phyloP scores from a whole-genome alignment of 2,329 filamentous ascomycete species.

The Monosporascus ibericus region DNA sequence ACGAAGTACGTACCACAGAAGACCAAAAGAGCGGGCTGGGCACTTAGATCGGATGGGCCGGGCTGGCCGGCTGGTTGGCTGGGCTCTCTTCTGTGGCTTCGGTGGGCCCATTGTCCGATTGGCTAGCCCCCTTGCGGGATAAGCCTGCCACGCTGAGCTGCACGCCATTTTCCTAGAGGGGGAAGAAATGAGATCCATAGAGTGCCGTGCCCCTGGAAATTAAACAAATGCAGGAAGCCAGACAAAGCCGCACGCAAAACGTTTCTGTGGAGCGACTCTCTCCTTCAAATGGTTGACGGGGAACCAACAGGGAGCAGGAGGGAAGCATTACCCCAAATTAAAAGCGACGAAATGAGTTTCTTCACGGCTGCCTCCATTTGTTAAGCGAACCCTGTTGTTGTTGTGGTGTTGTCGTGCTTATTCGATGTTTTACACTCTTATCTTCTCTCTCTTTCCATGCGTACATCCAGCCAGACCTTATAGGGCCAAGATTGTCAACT shows the following conservation, averaged over 20 bases:
- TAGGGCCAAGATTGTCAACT: too few relatives aligned
- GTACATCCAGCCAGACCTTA: neutral
- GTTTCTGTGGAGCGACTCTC: conserved; percentile 6
- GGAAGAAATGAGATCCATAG: too few relatives aligned
- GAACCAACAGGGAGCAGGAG: conserved; percentile 10
- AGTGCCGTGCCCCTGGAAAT: neutral
- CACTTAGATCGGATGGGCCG: too few relatives aligned
- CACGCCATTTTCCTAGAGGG: conserved; percentile 2
- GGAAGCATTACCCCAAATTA: conserved; percentile 16
- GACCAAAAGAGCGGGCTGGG: too few relatives aligned
- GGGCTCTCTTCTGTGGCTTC: too few relatives aligned
- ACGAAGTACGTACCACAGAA: too few relatives aligned
- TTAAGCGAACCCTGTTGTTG: conserved; percentile 10
- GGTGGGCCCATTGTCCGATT: too few relatives aligned
- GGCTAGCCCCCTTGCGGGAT: too few relatives aligned
- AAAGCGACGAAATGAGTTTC: conserved; percentile 17
- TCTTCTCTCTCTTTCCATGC: neutral
- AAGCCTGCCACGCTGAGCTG: neutral
- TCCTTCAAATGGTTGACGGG: conserved; percentile 13
- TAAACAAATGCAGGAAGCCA: neutral
- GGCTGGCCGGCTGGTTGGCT: too few relatives aligned
- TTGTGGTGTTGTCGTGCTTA: neutral
- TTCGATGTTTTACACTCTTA: neutral
- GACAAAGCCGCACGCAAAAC: neutral
- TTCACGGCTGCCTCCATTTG: neutral